phyloP scores from a whole-genome alignment of 805 yeast genomes.

The Saccharomycopsis malanga region DNA sequence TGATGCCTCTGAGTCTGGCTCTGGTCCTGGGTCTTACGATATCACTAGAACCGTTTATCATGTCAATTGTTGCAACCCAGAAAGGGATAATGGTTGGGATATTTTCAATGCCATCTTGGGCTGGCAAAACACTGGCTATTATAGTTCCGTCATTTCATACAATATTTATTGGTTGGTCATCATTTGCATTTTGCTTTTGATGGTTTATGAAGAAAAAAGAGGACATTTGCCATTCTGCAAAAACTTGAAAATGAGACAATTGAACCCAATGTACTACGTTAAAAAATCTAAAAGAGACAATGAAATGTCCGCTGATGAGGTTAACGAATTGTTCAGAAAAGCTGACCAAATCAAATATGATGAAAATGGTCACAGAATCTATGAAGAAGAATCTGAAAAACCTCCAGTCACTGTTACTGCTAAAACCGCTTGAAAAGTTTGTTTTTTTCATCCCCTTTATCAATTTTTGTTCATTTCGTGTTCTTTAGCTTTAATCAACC shows the following conservation, averaged over 20 bases:
- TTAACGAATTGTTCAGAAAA: conserved; percentile 42
- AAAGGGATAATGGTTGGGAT: conserved; percentile 91
- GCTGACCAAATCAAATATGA: conserved; percentile 35
- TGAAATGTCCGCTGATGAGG: conserved; percentile 41
- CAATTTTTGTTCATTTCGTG: too few relatives aligned
- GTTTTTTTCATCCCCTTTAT: too few relatives aligned
- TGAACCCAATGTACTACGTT: conserved; percentile 70
- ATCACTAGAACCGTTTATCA: conserved; percentile 81
- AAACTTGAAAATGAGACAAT: conserved; percentile 37
- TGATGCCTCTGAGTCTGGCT: conserved; percentile 88
- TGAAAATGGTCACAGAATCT: conserved; percentile 28
- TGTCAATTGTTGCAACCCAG: conserved; percentile 96
- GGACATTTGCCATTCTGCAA: conserved; percentile 75
- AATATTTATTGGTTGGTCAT: conserved; percentile 80
- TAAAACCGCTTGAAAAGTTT: not conserved
- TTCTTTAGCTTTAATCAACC: too few relatives aligned
- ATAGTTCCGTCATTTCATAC: conserved; percentile 85
- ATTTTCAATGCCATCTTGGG: conserved; percentile 90
- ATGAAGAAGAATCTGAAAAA: conserved; percentile 4
- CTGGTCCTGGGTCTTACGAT: conserved; percentile 94
- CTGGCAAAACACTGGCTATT: conserved; percentile 95
- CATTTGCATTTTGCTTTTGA: conserved; percentile 45
- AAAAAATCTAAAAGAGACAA: conserved; percentile 61
- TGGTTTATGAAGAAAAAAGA: conserved; percentile 76
- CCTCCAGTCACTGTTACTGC: not conserved